These are phyloP conservation scores for Lentinula boryana DNA, from an alignment of 768 basidiomycete species.

Conservation along the genomic window DNA sequence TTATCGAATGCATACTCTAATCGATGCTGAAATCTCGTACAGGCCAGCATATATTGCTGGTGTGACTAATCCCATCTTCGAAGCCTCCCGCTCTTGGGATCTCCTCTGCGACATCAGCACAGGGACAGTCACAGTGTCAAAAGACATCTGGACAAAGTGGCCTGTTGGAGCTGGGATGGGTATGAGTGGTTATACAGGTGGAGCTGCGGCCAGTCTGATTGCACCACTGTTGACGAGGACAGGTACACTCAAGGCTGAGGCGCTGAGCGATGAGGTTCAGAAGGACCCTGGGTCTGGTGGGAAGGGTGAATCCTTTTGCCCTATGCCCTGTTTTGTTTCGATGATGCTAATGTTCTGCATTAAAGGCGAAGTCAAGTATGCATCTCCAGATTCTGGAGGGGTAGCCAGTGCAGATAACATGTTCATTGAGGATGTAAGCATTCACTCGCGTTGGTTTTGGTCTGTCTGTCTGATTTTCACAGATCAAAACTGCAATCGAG, in stretches of 20 bases:
- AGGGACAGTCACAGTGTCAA: slow-evolving; percentile 81
- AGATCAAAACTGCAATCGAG: slow-evolving; percentile 86
- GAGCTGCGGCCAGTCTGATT: slow-evolving; percentile 4
- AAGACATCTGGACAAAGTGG: slow-evolving; percentile 65
- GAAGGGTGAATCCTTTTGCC: slow-evolving; percentile 40
- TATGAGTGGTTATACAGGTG: slow-evolving; percentile 17
- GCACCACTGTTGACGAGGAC: slow-evolving; percentile 46
- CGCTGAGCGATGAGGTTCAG: slow-evolving; percentile 61
- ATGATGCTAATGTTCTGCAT: background rate
- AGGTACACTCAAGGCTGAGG: slow-evolving; percentile 61
- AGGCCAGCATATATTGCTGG: slow-evolving; percentile 95
- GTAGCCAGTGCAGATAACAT: slow-evolving; percentile 60
- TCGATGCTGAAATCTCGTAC: background rate
- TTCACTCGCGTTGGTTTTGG: background rate
- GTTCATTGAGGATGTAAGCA: slow-evolving; percentile 91
- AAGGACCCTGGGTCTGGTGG: slow-evolving; percentile 42
- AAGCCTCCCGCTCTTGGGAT: slow-evolving; percentile 85
- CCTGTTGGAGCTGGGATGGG: slow-evolving; percentile 37
- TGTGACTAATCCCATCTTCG: slow-evolving; percentile 96
- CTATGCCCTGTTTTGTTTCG: slow-evolving; percentile 13
- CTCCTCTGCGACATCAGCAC: slow-evolving; percentile 87
- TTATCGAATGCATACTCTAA: background rate
- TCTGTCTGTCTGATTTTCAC: background rate
- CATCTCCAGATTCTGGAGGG: slow-evolving; percentile 17
- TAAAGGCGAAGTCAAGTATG: background rate